Evolutionary conservation across 176 grass and related monocot species (phyloP), one percentile per base, ranked within the genome.

Genomic region (Triticum timopheevii): DNA sequence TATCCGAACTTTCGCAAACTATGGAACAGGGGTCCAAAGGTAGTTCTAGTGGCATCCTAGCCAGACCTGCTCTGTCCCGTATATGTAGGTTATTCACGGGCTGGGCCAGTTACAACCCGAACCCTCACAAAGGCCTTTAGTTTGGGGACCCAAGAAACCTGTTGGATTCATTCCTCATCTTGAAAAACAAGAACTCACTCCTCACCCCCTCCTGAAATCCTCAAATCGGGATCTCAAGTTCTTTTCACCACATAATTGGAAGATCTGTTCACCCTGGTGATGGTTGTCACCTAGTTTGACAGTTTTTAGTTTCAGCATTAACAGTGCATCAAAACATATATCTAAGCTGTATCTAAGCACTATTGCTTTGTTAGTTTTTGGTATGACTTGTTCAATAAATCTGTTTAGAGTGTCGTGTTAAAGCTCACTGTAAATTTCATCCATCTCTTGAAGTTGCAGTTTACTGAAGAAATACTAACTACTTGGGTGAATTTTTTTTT

Each of bases 401-500:
- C 52, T 1, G 17, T 36, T 56, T 67, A 49, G 77, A 59, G 19
- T 59, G 7, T 81, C 76, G 73, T 2, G 12, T 52, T 66, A 76
- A 50, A 87, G 7, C 38, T 82, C 11, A 31, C 12, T 76, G 71
- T 45, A 65, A 87, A 54, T 76, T 68, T 69, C 25, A 50, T 84
- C 30, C 39, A 71, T 25, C 36, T 49, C 25, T 71, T 47, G 25
- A 44, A 65, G 27, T 84, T 84, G 11, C 25, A 84, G 58, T 45
- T 61, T 56, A 78, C 12, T 52, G 31, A 71, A 28, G 31, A 79
- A 56, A 83, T 79, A 58, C 19, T 82, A 47, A 73, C 15, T 15
- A n/a, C 50, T 73, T 90, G 30, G 31, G 83, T 82, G 17, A 54
- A n/a, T n/a, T n/a, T n/a, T n/a, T n/a, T n/a, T 3, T 78, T 45